These are phyloP conservation scores for Nothophoma quercina DNA, from an alignment of 2,329 filamentous ascomycete species.

Conservation along the genomic window DNA sequence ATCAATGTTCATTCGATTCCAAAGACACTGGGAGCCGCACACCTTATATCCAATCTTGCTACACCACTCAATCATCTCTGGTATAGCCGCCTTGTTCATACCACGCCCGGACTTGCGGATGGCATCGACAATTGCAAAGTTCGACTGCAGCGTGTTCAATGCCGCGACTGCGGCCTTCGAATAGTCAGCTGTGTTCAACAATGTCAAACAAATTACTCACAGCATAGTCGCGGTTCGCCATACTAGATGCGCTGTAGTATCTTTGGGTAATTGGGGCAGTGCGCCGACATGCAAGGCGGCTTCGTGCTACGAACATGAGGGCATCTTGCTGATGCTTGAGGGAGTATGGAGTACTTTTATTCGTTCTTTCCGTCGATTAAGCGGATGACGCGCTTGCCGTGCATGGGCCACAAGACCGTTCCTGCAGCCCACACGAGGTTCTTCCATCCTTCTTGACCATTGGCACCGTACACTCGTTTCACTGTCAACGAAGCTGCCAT, in stretches of 20 bases:
- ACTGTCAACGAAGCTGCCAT: no score
- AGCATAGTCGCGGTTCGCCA: slow-evolving; percentile 48
- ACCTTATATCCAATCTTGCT: slow-evolving; percentile 77
- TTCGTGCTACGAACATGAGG: slow-evolving; percentile 41
- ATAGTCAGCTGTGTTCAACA: slow-evolving; percentile 25
- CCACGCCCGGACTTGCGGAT: slow-evolving; percentile 76
- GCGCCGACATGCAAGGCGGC: slow-evolving; percentile 27
- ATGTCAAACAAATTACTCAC: slow-evolving; percentile 28
- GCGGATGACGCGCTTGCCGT: slow-evolving; percentile 33
- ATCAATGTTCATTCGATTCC: slow-evolving; percentile 13
- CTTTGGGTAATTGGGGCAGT: slow-evolving; percentile 20
- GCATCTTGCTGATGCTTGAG: slow-evolving; percentile 30
- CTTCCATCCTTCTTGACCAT: neutral
- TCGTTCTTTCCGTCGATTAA: slow-evolving; percentile 24
- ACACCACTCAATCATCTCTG: slow-evolving; percentile 83
- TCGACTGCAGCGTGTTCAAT: slow-evolving; percentile 80
- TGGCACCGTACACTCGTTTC: neutral
- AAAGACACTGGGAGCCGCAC: slow-evolving; percentile 48
- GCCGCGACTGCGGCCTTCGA: slow-evolving; percentile 72
- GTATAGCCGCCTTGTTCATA: slow-evolving; percentile 78
- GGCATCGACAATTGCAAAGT: slow-evolving; percentile 78
- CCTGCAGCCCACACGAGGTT: slow-evolving; percentile 3
- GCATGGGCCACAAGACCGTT: slow-evolving; percentile 19
- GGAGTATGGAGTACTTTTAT: slow-evolving; percentile 23
- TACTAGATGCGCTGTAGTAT: slow-evolving; percentile 26